Evolutionary conservation across 2,329 filamentous ascomycete genomes (phyloP), one percentile per base, ranked within the genome.

Genomic region (Lanzia echinophila): DNA sequence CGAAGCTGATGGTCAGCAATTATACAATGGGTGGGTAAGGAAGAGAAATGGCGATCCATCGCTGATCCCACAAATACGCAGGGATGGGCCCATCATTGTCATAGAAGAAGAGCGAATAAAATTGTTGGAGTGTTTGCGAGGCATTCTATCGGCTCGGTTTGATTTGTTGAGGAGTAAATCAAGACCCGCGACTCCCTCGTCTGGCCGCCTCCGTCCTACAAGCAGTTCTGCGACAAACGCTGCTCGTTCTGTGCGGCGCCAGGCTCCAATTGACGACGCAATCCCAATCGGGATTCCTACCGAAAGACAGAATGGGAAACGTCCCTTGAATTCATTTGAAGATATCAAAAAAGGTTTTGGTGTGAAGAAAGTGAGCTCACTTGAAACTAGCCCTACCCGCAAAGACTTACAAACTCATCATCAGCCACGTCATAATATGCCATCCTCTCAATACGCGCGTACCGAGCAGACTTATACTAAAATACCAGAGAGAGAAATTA

Each of bases 21-120:
- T 58, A 3, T 60, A 55, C 42, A 41, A 32, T 6, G 51, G 51
- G n/a, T 63, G 60, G 60, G 47, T 60, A 2, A 19, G 53, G 6
- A 63, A 63, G 34, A 52, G 55, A 2, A 57, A 51, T 15, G 60
- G 57, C 32, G 58, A 62, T 7, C 47, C 57, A 31, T 57, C 50
- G 0, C 45, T 58, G 12, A 34, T 63, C 28, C 61, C 61, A n/a
- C 39, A 51, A 15, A 47, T 20, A 20, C 62, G 52, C 13, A 38
- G 56, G 10, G 19, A 55, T 4, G 48, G 48, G 15, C 55, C 50
- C 13, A 51, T 42, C 7, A 58, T 50, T 20, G 48, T 59, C 6
- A 59, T 51, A 19, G 24, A 38, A 0, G 17, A 28, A 2, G 57
- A 61, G 28, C 44, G 56, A 19, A 22, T 20, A 5, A 17, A 49